These are phyloP conservation scores for Plasmodium blacklocki DNA, from an alignment of 169 alveolate species.

Conservation along the genomic window DNA sequence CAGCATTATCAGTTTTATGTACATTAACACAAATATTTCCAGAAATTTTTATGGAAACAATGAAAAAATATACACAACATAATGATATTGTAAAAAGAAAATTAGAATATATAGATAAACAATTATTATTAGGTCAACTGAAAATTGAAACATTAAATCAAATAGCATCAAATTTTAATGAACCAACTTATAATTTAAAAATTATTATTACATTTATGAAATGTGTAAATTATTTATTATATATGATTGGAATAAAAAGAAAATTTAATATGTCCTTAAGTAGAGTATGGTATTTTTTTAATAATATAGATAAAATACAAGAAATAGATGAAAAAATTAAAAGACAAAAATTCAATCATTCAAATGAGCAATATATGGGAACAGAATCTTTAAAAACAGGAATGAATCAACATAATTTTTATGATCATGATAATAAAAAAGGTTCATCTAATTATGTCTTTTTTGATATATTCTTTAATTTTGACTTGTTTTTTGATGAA, in stretches of 20 bases:
- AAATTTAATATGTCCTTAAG: conserved; percentile 65
- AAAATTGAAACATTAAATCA: conserved; percentile 13
- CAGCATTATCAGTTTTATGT: conserved; percentile 68
- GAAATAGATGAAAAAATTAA: conserved; percentile 29
- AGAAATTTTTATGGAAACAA: conserved; percentile 18
- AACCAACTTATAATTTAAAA: conserved; percentile 44
- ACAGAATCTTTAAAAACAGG: not conserved
- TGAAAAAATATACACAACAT: conserved; percentile 30
- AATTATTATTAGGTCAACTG: conserved; percentile 18
- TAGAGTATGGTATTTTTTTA: conserved; percentile 64
- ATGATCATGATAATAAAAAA: not conserved
- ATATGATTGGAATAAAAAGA: conserved; percentile 73
- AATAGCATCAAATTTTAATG: conserved; percentile 4
- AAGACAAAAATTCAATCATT: not conserved
- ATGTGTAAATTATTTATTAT: conserved; percentile 42
- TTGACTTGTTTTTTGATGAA: conserved; percentile 53
- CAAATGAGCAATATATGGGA: not conserved
- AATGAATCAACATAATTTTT: not conserved
- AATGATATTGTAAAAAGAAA: conserved; percentile 29
- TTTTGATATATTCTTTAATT: conserved; percentile 59
- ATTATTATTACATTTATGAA: conserved; percentile 73
- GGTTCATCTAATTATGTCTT: conserved; percentile 11
- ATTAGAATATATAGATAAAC: conserved; percentile 35
- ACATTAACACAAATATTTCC: conserved; percentile 62
- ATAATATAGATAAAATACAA: conserved; percentile 50